These are phyloP conservation scores for Coemansia sp. DNA, from an alignment of 192 early-diverging fungal species.

Conservation along the genomic window DNA sequence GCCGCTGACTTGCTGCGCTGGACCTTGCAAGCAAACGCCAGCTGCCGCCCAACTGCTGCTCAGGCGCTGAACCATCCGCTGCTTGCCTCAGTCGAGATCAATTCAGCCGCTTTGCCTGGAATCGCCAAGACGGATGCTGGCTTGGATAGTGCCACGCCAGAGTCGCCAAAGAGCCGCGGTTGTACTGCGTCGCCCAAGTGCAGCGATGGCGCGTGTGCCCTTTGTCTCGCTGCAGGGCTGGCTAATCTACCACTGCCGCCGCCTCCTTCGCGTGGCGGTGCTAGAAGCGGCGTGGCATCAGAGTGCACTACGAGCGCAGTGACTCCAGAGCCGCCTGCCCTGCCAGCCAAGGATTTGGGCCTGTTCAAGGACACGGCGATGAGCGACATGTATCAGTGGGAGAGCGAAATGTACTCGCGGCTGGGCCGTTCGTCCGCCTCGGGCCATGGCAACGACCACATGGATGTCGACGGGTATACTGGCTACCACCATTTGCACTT, in stretches of 20 bases:
- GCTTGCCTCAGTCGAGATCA: conserved; percentile 31
- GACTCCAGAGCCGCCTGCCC: neutral
- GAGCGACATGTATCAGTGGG: conserved; percentile 31
- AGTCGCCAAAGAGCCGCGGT: neutral
- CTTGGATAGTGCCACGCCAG: neutral
- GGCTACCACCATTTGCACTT: neutral
- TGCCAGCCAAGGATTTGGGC: neutral
- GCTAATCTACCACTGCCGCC: neutral
- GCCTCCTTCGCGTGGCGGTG: neutral
- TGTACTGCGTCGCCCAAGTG: conserved; percentile 1
- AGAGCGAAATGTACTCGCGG: conserved; percentile 39
- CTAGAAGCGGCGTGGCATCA: conserved; percentile 12
- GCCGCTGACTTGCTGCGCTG: conserved; percentile 63
- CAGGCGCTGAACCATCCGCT: conserved; percentile 61
- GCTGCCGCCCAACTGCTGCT: conserved; percentile 56
- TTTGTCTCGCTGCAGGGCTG: neutral
- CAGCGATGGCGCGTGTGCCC: neutral
- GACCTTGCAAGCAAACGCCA: conserved; percentile 58
- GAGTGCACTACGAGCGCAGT: conserved; percentile 19
- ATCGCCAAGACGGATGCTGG: neutral
- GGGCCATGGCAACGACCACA: conserved; percentile 18
- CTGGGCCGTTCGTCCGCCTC: conserved; percentile 7
- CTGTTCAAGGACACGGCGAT: conserved; percentile 30
- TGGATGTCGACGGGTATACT: conserved; percentile 8
- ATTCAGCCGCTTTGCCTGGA: neutral